phyloP scores from a whole-genome alignment of 2,329 filamentous ascomycete species.

The Mollisiaceae sp. region DNA sequence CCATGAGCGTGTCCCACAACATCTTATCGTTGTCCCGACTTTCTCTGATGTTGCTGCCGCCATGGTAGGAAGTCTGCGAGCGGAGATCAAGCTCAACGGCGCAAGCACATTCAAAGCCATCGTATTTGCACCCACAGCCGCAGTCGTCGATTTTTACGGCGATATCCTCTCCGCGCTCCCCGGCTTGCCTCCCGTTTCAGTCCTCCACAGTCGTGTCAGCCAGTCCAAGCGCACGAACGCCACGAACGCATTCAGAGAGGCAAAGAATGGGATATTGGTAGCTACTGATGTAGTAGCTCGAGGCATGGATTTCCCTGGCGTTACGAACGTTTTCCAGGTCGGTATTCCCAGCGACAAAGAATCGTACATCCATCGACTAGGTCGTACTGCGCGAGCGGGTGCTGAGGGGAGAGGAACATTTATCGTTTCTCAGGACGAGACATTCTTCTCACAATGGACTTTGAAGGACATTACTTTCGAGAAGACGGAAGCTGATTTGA shows the following conservation, averaged over 20 bases:
- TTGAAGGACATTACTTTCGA: conserved; percentile 60
- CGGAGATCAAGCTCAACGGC: conserved; percentile 55
- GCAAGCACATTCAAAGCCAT: conserved; percentile 85
- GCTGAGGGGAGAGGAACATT: conserved; percentile 76
- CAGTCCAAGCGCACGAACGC: conserved; percentile 72
- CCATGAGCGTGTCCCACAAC: conserved; percentile 83
- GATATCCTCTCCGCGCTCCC: conserved; percentile 54
- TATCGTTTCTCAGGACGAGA: conserved; percentile 62
- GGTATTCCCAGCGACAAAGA: conserved; percentile 68
- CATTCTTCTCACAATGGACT: conserved; percentile 55
- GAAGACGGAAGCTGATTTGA: conserved; percentile 52
- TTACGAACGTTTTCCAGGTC: conserved; percentile 80
- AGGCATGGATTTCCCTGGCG: conserved; percentile 82
- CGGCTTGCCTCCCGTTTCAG: conserved; percentile 38
- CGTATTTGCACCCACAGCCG: conserved; percentile 84
- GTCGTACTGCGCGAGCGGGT: conserved; percentile 76
- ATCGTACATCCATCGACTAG: conserved; percentile 78
- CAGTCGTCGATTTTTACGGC: conserved; percentile 69
- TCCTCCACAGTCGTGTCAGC: conserved; percentile 78
- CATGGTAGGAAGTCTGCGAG: conserved; percentile 75
- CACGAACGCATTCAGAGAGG: conserved; percentile 72
- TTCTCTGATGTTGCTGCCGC: conserved; percentile 80
- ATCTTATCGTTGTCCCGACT: conserved; percentile 67
- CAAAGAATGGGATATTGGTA: conserved; percentile 69
- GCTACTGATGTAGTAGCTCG: conserved; percentile 82